These are phyloP conservation scores for Pseudonectria foliicola DNA, from an alignment of 2,329 filamentous ascomycete species.

Conservation along the genomic window DNA sequence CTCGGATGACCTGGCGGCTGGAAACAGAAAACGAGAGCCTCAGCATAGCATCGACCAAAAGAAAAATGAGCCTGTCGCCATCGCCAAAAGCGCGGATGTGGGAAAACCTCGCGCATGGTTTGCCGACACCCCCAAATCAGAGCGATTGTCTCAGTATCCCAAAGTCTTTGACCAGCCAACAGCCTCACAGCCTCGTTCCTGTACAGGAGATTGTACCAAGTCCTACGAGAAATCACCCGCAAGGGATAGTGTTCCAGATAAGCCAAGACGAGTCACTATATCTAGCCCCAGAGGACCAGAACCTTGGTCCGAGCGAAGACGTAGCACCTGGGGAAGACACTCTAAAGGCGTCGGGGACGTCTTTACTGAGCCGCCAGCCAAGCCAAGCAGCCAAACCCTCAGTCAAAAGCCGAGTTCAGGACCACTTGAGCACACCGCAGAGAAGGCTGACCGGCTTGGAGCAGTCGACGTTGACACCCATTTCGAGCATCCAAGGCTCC, in stretches of 20 bases:
- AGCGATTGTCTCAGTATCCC: too few relatives aligned
- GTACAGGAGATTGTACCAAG: too few relatives aligned
- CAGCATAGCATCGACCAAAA: slow-evolving; percentile 4
- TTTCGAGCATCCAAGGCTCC: slow-evolving; percentile 3
- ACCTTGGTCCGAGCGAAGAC: too few relatives aligned
- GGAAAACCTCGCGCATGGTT: slow-evolving; percentile 9
- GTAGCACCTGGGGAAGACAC: slow-evolving; percentile 2
- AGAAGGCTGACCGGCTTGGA: slow-evolving; percentile 5
- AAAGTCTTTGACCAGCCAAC: too few relatives aligned
- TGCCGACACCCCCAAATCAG: slow-evolving; percentile 2
- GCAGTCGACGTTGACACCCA: slow-evolving; percentile 4
- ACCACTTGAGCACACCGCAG: slow-evolving; percentile 8
- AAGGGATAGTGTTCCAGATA: too few relatives aligned
- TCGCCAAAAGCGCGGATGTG: not conserved
- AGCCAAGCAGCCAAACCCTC: slow-evolving; percentile 2
- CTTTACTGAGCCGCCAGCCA: slow-evolving; percentile 3
- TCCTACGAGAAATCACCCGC: too few relatives aligned
- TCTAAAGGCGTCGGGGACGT: slow-evolving; percentile 3
- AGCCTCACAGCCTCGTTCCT: too few relatives aligned
- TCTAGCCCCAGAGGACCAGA: too few relatives aligned
- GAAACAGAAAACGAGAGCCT: slow-evolving; percentile 3
- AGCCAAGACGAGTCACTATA: too few relatives aligned
- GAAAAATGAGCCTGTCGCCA: not conserved
- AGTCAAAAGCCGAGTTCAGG: slow-evolving; percentile 10
- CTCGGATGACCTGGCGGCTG: slow-evolving; percentile 1